These are phyloP conservation scores for Wickerhamiella galacta DNA, from an alignment of 805 yeast species.

Conservation along the genomic window DNA sequence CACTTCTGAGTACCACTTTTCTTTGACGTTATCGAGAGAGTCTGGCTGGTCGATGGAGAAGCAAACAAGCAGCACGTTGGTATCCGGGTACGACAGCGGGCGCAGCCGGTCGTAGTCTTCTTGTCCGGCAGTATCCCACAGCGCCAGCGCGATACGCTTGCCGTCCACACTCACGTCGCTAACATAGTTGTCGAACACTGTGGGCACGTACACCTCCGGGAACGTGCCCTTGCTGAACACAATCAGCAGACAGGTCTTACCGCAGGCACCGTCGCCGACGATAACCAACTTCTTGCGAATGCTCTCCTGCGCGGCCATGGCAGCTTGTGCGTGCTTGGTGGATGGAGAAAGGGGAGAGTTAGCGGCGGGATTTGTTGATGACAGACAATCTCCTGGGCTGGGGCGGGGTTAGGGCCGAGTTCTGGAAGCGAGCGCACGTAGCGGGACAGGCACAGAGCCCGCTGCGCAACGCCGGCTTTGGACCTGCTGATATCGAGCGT, in stretches of 20 bases:
- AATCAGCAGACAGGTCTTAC: conserved; percentile 81
- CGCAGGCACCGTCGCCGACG: conserved; percentile 97
- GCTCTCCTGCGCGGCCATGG: conserved; percentile 16
- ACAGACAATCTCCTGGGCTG: not conserved
- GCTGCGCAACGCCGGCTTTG: too few species aligned
- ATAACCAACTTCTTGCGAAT: conserved; percentile 52
- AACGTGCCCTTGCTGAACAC: conserved; percentile 74
- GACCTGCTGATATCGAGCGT: too few species aligned
- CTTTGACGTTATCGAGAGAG: conserved; percentile 83
- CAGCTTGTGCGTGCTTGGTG: not conserved
- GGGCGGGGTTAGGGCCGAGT: conserved; percentile 2
- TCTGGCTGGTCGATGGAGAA: conserved; percentile 84
- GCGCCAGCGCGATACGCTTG: conserved; percentile 78
- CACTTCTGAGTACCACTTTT: conserved; percentile 90
- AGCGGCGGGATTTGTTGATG: not conserved
- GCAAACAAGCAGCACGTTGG: conserved; percentile 81
- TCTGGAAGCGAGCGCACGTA: not conserved
- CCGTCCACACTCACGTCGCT: conserved; percentile 90
- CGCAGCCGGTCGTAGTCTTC: conserved; percentile 92
- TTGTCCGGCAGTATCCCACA: conserved; percentile 98
- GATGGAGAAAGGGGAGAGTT: not conserved
- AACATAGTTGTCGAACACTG: conserved; percentile 94
- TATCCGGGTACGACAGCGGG: conserved; percentile 83
- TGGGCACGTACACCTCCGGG: conserved; percentile 90
- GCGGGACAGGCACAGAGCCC: not conserved